Evolutionary conservation across 495 filamentous ascomycete species (phyloP).

Genomic region (Neohortaea acidophila): DNA sequence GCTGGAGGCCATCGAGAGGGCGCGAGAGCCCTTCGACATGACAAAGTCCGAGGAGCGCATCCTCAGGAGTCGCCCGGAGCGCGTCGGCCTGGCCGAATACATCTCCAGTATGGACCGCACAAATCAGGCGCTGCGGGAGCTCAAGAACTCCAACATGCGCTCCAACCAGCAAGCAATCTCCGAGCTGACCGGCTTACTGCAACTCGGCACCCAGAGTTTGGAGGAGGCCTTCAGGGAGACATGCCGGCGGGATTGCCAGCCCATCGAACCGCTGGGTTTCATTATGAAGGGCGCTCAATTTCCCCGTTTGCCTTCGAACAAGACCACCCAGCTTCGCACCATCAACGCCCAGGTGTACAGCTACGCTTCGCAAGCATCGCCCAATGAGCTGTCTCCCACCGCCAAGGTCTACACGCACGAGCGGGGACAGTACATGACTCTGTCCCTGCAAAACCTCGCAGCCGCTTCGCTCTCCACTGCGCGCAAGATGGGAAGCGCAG

Average conservation of each 20-base stretch:
- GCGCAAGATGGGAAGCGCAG: constrained; percentile 52
- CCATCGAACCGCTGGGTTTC: constrained; percentile 80
- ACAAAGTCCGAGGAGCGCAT: constrained; percentile 80
- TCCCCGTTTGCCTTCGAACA: constrained; percentile 43
- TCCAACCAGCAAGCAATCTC: constrained; percentile 80
- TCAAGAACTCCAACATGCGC: constrained; percentile 72
- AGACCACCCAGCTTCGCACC: constrained; percentile 39
- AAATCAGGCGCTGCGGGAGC: constrained; percentile 60
- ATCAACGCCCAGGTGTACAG: constrained; percentile 43
- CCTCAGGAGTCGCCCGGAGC: constrained; percentile 61
- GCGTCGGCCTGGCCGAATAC: constrained; percentile 68
- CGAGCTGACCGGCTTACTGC: constrained; percentile 63
- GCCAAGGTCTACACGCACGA: constrained; percentile 71
- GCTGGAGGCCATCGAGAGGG: constrained; percentile 67
- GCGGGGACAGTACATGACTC: constrained; percentile 66
- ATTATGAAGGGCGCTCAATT: constrained; percentile 68
- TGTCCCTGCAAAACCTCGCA: constrained; percentile 69
- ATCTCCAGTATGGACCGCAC: constrained; percentile 77
- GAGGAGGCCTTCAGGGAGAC: constrained; percentile 67
- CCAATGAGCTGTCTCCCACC: constrained; percentile 39
- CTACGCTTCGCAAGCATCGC: constrained; percentile 34
- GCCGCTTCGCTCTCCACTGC: constrained; percentile 78
- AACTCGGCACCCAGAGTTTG: constrained; percentile 60
- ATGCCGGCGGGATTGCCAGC: constrained; percentile 53
- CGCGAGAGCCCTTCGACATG: constrained; percentile 76